Base-by-base conservation (phyloP, 306 rosid species). In the Vachellia pachyceras region DNA sequence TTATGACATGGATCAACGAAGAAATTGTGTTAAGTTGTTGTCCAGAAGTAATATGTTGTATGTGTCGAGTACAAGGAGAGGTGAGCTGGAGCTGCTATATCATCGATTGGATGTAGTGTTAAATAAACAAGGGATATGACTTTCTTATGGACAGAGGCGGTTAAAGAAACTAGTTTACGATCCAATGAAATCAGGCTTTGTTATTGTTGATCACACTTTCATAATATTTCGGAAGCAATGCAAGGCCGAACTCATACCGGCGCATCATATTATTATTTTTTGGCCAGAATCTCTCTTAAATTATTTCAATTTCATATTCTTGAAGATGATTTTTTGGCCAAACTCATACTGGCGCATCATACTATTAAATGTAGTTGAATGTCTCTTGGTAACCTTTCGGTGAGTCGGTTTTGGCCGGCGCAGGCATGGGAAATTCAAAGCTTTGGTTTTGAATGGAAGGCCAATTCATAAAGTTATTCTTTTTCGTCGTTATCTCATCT, bases 391-490 rank as follows among this genome's bases (percentile, higher is more conserved):
- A 35, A 10, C 7, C 74, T 69, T 69, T 69, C 55, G 50, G 52
- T 3, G 39, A 33, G 76, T 57, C 33, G 57, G 78, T 37, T 80
- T 40, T 25, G 78, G 66, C n/a, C 12, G 83, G 54, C 54, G 23
- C 40, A 4, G 58, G 42, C 61, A 8, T 18, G 10, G 41, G 22
- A 22, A 57, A 57, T 58, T 58, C 65, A 58, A 10, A 10, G 6
- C 35, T 58, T 23, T 58, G 14, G 65, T 15, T 71, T 58, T 52
- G 33, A 66, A 45, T 7, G 40, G 41, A 46, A 35, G 33, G 65
- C 73, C 15, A 72, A 11, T 58, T 23, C 36, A 58, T 23, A 23
- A 58, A 58, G 41, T 35, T 14, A 63, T 14, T 33, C 20, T 14
- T 64, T 64, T 64, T 35, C 44, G n/a, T 64, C n/a, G 14, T 33